Conservation (phyloP, 257 asterid genomes). For the Nicotiana tabacum region DNA sequence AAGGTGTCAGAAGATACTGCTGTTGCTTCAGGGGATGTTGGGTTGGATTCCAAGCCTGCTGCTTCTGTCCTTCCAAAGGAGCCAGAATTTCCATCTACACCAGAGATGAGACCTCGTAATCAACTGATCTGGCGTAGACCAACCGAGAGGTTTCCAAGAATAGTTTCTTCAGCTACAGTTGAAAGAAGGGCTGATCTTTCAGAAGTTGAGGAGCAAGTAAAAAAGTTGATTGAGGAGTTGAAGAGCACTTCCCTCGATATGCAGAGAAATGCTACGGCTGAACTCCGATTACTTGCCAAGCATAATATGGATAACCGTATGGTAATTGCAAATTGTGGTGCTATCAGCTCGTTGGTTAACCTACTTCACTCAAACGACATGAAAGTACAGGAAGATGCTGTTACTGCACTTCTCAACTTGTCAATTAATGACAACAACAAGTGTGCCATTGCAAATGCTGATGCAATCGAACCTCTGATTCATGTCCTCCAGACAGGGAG, state of each 20-base stretch:
- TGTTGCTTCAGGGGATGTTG: constrained; percentile 65
- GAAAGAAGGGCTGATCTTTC: constrained; percentile 67
- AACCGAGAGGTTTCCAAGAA: constrained; percentile 54
- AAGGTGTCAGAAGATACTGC: constrained; percentile 41
- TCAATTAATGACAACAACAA: constrained; percentile 75
- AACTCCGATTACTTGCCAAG: constrained; percentile 69
- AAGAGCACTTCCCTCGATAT: constrained; percentile 48
- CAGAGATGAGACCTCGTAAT: constrained; percentile 55
- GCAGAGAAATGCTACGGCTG: constrained; percentile 54
- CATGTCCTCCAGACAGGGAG: constrained; percentile 75
- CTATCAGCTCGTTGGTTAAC: constrained; percentile 48
- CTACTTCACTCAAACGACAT: constrained; percentile 53
- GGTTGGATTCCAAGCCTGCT: constrained; percentile 43
- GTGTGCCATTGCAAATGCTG: constrained; percentile 67
- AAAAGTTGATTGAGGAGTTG: constrained; percentile 60
- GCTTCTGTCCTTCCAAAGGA: constrained; percentile 44
- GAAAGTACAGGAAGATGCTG: constrained; percentile 62
- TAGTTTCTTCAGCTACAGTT: constrained; percentile 49
- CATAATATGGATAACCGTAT: constrained; percentile 70
- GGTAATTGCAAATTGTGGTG: constrained; percentile 60
- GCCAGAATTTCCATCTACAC: constrained; percentile 39
- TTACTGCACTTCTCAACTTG: constrained; percentile 83
- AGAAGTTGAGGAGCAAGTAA: constrained; percentile 63
- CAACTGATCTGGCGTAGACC: constrained; percentile 67
- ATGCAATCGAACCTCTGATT: constrained; percentile 76